Conservation (phyloP, 177 flowering plant species). For the Vitis hybrid region DNA sequence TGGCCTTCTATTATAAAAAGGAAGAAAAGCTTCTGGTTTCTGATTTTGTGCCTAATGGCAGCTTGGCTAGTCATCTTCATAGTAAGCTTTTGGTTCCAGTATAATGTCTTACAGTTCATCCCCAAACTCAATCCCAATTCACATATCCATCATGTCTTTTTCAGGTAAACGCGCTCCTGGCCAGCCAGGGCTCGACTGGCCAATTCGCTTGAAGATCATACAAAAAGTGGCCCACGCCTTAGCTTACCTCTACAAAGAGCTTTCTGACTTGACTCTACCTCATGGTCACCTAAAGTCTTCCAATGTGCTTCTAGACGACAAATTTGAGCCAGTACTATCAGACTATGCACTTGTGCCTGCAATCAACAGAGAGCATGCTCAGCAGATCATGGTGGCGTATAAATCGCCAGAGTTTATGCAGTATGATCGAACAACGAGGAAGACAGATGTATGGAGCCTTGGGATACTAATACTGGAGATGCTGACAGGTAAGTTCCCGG, state of each 20-base stretch:
- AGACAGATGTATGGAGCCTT: conserved; percentile 55
- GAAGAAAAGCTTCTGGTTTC: conserved; percentile 60
- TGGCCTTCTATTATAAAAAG: conserved; percentile 47
- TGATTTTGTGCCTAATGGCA: conserved; percentile 44
- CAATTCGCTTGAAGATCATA: conserved; percentile 42
- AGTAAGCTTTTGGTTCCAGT: conserved; percentile 21
- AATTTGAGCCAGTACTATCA: conserved; percentile 30
- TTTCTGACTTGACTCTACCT: conserved; percentile 29
- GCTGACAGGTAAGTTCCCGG: conserved; percentile 56
- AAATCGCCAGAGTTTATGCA: conserved; percentile 52
- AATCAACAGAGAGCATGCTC: conserved; percentile 39
- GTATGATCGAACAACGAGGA: conserved; percentile 20
- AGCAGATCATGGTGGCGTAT: conserved; percentile 47
- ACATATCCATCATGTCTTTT: not conserved
- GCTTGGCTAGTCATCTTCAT: conserved; percentile 58
- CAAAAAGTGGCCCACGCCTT: conserved; percentile 49
- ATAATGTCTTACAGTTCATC: not conserved
- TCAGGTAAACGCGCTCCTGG: conserved; percentile 26
- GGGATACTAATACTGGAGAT: conserved; percentile 57
- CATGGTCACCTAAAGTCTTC: conserved; percentile 64
- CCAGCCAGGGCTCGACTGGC: conserved; percentile 44
- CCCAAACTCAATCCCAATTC: not conserved
- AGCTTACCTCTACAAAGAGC: conserved; percentile 38
- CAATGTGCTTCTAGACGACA: conserved; percentile 44
- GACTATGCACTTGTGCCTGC: conserved; percentile 38